Conservation (phyloP, 2,329 filamentous ascomycete species). For the Magnaporthales sp. region DNA sequence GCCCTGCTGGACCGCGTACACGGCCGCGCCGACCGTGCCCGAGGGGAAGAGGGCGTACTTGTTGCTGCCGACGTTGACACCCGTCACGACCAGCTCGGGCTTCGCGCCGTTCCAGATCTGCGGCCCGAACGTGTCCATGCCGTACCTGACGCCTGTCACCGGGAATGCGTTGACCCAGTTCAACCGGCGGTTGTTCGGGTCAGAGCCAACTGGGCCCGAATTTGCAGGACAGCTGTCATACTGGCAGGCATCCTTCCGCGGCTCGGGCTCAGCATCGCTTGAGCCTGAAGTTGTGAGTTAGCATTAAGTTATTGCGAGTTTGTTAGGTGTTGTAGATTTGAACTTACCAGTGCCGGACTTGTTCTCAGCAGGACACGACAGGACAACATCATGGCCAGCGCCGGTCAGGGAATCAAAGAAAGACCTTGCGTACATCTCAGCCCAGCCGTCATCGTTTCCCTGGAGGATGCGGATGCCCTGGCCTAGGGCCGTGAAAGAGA, state of each 20-base stretch:
- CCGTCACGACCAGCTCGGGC: conserved; percentile 57
- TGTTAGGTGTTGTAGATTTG: background rate
- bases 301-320: background rate
- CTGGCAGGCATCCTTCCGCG: conserved; percentile 43
- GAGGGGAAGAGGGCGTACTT: conserved; percentile 47
- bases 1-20: conserved; percentile 44
- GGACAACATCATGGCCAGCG: conserved; percentile 50
- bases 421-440: conserved; percentile 55
- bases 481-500: conserved; percentile 3
- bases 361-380: conserved; percentile 60
- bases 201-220: conserved; percentile 46
- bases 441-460: conserved; percentile 68
- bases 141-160: conserved; percentile 54
- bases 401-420: conserved; percentile 46
- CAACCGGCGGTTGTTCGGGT: conserved; percentile 46
- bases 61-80: conserved; percentile 53
- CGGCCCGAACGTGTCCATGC: conserved; percentile 47
- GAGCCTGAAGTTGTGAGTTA: conserved; percentile 35
- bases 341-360: conserved; percentile 50
- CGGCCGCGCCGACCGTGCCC: conserved; percentile 59
- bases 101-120: conserved; percentile 42
- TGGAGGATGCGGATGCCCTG: conserved; percentile 46
- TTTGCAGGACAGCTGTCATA: conserved; percentile 52
- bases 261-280: conserved; percentile 34
- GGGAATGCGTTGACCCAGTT: conserved; percentile 69